phyloP scores from a whole-genome alignment of 2,329 filamentous ascomycete genomes.

The Fusarium nematophilum region DNA sequence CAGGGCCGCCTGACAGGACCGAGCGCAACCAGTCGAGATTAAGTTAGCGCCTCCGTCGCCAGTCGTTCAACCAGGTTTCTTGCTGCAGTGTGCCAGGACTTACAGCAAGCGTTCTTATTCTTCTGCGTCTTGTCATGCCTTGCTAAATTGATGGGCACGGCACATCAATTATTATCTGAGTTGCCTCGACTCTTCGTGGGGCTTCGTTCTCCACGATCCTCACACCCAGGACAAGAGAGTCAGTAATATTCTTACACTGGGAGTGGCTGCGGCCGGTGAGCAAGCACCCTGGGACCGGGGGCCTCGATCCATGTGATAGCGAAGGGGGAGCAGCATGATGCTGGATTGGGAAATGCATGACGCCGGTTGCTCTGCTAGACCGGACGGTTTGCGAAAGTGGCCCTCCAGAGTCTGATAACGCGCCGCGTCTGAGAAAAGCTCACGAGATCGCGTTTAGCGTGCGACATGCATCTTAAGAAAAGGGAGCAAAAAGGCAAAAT shows the following conservation, averaged over 20 bases:
- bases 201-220: constrained; percentile 5
- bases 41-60: constrained; percentile 12
- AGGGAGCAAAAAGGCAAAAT: constrained; percentile 11
- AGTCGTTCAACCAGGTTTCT: not conserved
- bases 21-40: constrained; percentile 20
- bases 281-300: constrained; percentile 29
- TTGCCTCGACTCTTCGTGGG: constrained; percentile 3
- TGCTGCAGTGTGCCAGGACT: constrained; percentile 9
- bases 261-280: constrained; percentile 44
- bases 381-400: constrained; percentile 28
- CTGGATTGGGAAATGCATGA: constrained; percentile 44
- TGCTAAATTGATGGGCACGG: not conserved
- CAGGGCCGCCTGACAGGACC: constrained; percentile 13
- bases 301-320: constrained; percentile 42
- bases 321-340: constrained; percentile 38
- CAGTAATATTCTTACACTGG: constrained; percentile 40
- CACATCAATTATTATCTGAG: not conserved
- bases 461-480: constrained; percentile 21
- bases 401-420: constrained; percentile 31
- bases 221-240: constrained; percentile 26
- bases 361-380: constrained; percentile 32
- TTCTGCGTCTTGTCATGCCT: constrained; percentile 31
- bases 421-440: constrained; percentile 35
- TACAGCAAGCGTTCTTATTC: constrained; percentile 21
- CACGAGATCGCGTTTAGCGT: constrained; percentile 44